Conservation (phyloP, 2,329 filamentous ascomycete genomes). For the Anisogramma anomala region DNA sequence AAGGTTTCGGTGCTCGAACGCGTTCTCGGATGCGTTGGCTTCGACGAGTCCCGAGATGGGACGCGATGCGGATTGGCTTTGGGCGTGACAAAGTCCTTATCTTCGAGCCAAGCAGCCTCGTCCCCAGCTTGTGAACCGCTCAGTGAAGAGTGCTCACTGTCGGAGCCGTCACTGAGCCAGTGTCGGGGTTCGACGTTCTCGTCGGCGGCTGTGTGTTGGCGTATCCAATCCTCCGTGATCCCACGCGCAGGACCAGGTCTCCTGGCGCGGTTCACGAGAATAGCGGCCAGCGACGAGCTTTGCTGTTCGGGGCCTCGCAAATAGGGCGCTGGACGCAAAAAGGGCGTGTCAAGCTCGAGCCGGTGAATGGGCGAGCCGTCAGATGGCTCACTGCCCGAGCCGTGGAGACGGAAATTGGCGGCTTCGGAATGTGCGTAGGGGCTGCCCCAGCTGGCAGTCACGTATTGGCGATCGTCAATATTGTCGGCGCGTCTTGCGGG, state of each 20-base stretch:
- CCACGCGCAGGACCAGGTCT: constrained; percentile 40
- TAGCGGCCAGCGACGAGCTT: constrained; percentile 33
- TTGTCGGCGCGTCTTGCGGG: constrained; percentile 24
- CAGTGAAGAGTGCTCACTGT: constrained; percentile 65
- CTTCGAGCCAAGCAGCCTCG: constrained; percentile 36
- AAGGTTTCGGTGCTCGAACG: constrained; percentile 48
- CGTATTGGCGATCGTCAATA: constrained; percentile 33
- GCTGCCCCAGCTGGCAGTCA: constrained; percentile 81
- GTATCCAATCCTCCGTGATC: constrained; percentile 77
- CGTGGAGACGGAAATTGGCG: constrained; percentile 36
- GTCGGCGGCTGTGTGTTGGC: constrained; percentile 66
- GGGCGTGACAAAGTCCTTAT: constrained; percentile 37
- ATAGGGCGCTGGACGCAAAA: constrained; percentile 44
- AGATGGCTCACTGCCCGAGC: constrained; percentile 46
- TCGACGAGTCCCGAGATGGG: constrained; percentile 24
- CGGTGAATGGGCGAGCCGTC: constrained; percentile 51
- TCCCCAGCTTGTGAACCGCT: constrained; percentile 50
- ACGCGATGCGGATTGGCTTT: constrained; percentile 24
- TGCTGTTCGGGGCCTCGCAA: constrained; percentile 26
- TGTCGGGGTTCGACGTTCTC: constrained; percentile 59
- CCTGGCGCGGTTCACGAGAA: constrained; percentile 51
- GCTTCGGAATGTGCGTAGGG: constrained; percentile 63
- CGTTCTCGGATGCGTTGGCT: constrained; percentile 30
- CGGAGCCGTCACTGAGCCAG: constrained; percentile 73
- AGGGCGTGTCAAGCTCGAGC: constrained; percentile 50